A percentile compares a stretch with the other conserved stretches of the same genome.
Conservation (phyloP, 768 basidiomycete species). For the Crassisporium funariophilum region DNA sequence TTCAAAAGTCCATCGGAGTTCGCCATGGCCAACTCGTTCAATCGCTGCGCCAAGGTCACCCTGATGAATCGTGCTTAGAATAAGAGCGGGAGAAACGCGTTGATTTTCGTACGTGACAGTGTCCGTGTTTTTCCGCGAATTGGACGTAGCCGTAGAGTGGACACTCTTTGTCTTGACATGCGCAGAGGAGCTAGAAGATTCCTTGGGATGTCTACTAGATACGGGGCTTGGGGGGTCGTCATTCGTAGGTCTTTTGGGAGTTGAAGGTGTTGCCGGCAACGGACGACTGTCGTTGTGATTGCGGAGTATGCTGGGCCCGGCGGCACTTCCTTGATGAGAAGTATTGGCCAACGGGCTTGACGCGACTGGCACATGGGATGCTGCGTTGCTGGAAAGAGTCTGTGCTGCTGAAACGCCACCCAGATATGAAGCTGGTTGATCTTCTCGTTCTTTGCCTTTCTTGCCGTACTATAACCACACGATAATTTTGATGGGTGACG, state of each 20-base stretch:
- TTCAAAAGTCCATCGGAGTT: constrained; percentile 80
- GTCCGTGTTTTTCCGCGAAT: constrained; percentile 42
- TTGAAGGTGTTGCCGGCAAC: constrained; percentile 23
- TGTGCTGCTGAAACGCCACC: constrained; percentile 37
- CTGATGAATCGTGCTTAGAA: constrained; percentile 44
- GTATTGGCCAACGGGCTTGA: constrained; percentile 20
- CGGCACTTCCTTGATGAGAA: constrained; percentile 13
- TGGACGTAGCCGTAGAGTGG: constrained; percentile 19
- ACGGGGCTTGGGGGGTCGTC: constrained; percentile 10
- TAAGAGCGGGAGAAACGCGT: too few relatives aligned
- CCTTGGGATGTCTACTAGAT: constrained; percentile 8
- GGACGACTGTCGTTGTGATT: constrained; percentile 19
- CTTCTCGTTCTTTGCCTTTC: constrained; percentile 60
- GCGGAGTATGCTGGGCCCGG: constrained; percentile 31
- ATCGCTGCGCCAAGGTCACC: constrained; percentile 74
- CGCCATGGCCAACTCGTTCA: constrained; percentile 79
- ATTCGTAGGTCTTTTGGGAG: constrained; percentile 16
- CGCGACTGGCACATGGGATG: constrained; percentile 22
- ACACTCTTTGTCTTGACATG: constrained; percentile 14
- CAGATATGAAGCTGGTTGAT: constrained; percentile 33
- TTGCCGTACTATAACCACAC: constrained; percentile 50
- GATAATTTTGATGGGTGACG: constrained; percentile 4
- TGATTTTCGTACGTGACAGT: constrained; percentile 51
- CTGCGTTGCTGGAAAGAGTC: constrained; percentile 33
- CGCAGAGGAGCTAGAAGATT: constrained; percentile 9